Evolutionary conservation across 1,284 basidiomycete genomes (phyloP).

Genomic region (Naganishia sp.): DNA sequence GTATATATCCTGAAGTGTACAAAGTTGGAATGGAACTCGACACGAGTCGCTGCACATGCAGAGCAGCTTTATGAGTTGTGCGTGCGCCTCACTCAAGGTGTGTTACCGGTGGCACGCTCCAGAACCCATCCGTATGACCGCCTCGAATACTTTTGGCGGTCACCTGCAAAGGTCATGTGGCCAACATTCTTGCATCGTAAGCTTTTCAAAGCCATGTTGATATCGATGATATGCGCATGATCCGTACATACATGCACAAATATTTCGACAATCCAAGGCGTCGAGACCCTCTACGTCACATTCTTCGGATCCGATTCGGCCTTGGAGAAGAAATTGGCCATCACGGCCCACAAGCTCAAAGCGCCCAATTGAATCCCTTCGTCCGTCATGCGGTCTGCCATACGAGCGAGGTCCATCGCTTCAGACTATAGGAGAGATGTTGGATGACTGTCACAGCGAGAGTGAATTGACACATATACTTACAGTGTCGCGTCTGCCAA

Average conservation of each 20-base stretch:
- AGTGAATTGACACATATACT: constrained; percentile 32
- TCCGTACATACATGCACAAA: neutral
- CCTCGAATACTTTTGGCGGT: too few species aligned
- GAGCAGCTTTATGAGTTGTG: too few species aligned
- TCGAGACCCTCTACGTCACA: neutral
- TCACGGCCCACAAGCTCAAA: constrained; percentile 47
- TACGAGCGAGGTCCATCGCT: constrained; percentile 47
- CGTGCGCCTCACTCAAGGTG: too few species aligned
- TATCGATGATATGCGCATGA: neutral
- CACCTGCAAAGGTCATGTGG: too few species aligned
- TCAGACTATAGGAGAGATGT: constrained; percentile 33
- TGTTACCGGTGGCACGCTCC: too few species aligned
- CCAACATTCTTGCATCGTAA: neutral
- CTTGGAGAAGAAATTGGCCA: constrained; percentile 45
- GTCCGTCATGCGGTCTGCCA: constrained; percentile 49
- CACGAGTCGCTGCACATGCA: too few species aligned
- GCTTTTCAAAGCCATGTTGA: neutral
- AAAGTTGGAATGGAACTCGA: too few species aligned
- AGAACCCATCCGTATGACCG: too few species aligned
- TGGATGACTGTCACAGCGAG: neutral
- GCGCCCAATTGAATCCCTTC: constrained; percentile 36
- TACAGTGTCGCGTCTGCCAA: constrained; percentile 50
- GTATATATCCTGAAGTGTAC: too few species aligned
- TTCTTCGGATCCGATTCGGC: constrained; percentile 19
- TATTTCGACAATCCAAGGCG: neutral